Conservation (phyloP, 2,329 filamentous ascomycete genomes). For the Colletotrichum orbiculare region DNA sequence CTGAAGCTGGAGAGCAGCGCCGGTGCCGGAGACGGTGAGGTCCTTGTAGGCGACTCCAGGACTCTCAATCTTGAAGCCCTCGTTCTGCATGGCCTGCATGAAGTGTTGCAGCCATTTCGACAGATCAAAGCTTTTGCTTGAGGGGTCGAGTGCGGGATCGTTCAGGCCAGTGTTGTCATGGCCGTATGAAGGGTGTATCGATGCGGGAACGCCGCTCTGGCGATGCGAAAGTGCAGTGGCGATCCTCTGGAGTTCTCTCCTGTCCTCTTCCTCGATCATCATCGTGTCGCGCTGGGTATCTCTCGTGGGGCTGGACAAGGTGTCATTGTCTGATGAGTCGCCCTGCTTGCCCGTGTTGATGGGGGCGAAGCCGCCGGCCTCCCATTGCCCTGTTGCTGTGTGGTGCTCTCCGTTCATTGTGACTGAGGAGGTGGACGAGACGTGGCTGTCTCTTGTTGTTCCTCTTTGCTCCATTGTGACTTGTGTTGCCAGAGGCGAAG, state of each 20-base stretch:
- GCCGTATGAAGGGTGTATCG: conserved; percentile 22
- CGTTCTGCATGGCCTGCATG: conserved; percentile 58
- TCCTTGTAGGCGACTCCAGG: conserved; percentile 74
- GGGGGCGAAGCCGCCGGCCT: conserved; percentile 16
- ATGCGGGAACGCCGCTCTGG: conserved; percentile 43
- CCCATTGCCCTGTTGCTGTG: conserved; percentile 8
- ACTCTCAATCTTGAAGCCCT: conserved; percentile 63
- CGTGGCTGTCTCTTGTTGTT: conserved; percentile 11
- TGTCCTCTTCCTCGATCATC: conserved; percentile 46
- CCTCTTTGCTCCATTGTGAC: conserved; percentile 15
- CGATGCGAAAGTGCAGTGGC: conserved; percentile 52
- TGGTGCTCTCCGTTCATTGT: conserved; percentile 16
- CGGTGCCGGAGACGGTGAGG: conserved; percentile 74
- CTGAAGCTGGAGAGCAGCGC: conserved; percentile 75
- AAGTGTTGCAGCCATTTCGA: conserved; percentile 54
- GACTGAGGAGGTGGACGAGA: conserved; percentile 19
- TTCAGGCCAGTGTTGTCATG: conserved; percentile 26
- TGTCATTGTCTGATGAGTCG: conserved; percentile 20
- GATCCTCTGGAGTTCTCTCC: conserved; percentile 51
- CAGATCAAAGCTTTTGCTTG: conserved; percentile 52
- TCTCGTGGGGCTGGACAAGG: conserved; percentile 12
- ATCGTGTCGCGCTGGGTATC: conserved; percentile 28
- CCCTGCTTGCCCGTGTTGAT: conserved; percentile 25
- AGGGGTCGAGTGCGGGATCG: conserved; percentile 51
- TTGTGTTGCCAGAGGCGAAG: conserved; percentile 9